Conservation (phyloP, 192 early-diverging fungal genomes). For the Backusella luteola region DNA sequence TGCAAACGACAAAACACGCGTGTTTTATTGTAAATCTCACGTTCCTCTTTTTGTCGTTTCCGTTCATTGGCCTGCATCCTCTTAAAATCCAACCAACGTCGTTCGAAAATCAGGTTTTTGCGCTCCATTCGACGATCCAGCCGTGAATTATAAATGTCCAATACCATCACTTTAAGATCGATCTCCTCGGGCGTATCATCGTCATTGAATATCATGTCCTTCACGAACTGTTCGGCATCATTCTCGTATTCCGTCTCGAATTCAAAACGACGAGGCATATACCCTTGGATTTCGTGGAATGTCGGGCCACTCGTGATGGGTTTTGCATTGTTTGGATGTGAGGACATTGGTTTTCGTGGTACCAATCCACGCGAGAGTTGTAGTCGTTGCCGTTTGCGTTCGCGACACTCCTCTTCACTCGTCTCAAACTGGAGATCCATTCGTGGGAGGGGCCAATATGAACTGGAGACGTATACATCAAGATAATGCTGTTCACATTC, state of each 20-base stretch:
- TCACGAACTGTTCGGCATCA: constrained; percentile 91
- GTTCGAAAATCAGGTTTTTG: constrained; percentile 90
- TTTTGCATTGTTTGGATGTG: constrained; percentile 31
- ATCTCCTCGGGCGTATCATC: constrained; percentile 84
- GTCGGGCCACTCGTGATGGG: constrained; percentile 82
- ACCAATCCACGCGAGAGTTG: constrained; percentile 15
- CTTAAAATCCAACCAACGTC: constrained; percentile 83
- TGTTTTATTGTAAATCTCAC: constrained; percentile 74
- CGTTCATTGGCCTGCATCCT: constrained; percentile 79
- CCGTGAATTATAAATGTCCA: constrained; percentile 91
- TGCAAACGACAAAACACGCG: constrained; percentile 89
- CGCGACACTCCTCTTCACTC: constrained; percentile 41
- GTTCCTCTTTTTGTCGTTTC: constrained; percentile 84
- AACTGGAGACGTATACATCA: constrained; percentile 73
- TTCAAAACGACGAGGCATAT: constrained; percentile 95
- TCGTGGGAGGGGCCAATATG: constrained; percentile 81
- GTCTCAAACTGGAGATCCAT: constrained; percentile 71
- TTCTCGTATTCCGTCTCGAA: constrained; percentile 98
- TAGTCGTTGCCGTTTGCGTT: constrained; percentile 31
- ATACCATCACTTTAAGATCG: constrained; percentile 84
- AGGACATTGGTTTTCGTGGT: constrained; percentile 20
- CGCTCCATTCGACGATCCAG: constrained; percentile 79
- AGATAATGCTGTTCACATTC: constrained; percentile 92
- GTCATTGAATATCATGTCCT: constrained; percentile 91
- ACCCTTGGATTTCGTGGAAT: constrained; percentile 96